Evolutionary conservation across 202 grass and related monocot species (phyloP), one percentile per base, ranked within the genome.

Genomic region (Carex arenaria): DNA sequence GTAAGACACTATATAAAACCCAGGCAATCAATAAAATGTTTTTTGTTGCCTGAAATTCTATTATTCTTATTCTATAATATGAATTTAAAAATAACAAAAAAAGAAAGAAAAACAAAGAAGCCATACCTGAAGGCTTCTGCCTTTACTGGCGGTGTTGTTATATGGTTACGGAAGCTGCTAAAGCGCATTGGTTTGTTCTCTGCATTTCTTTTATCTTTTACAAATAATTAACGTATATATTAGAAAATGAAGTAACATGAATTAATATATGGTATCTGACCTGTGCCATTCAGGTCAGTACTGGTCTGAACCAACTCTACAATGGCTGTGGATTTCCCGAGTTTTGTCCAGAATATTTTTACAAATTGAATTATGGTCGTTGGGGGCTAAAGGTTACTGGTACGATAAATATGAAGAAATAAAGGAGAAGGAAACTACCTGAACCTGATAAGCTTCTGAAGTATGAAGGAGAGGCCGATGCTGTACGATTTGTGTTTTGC

Each of bases 91-190:
- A 57, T 31, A 59, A 61, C 14, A 43, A 80, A 1, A 17, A 45
- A 73, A 59, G 45, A 89, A 64, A 78, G 49, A 63, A 79, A 92
- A 72, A 36, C 20, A 86, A 85, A 86, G 36, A 26, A 85, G 66
- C 72, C 80, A 64, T 56, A 98, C 96, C 96, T 95, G 80, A 95
- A 67, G 79, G 82, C 80, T 85, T 98, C 90, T 65, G 81, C 85
- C 86, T 89, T 95, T 11, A 82, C 80, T 80, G 84, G 84, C 65
- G 52, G 28, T 76, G 69, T 92, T 86, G 86, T 74, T 86, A 88
- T 61, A 64, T 86, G 88, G 36, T 76, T 70, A 22, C 87, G 81
- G 69, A 90, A 95, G 88, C 91, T 87, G 42, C 78, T 87, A 55
- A 95, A 85, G 43, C 90, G 86, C 78, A 90, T 77, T 74, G 89